Base-by-base conservation (phyloP, 192 early-diverging fungal genomes). In the Linnemannia schmuckeri region DNA sequence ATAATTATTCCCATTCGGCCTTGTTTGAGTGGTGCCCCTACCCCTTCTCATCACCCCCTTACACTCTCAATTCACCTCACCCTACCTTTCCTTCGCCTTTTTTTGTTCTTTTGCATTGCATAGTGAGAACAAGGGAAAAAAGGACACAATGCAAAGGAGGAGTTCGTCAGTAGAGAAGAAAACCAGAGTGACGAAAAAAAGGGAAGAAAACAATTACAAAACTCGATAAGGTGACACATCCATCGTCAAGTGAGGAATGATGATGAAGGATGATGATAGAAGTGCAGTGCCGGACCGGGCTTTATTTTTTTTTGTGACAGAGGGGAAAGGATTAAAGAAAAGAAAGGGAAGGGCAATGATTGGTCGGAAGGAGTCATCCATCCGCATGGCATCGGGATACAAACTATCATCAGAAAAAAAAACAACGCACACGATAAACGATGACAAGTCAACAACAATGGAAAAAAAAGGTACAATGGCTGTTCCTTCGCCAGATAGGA, bases 301-400 rank as follows among this genome's bases (percentile, higher is more conserved):
- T 63, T 63, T 66, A 52, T 20, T 52, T 44, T 44, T 44, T 44
- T 44, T 4, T 33, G 30, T 35, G 30, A 35, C 30, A 57, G 61
- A 27, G 61, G 27, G 9, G 27, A 33, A 15, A 30, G 27, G 24
- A 57, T 24, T 27, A 27, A 8, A 18, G n/a, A 10, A n/a, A 40
- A 71, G 15, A 15, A 41, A 35, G 41, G 70, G 33, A 42, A 72
- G 70, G 41, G 70, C 20, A 40, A 72, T 38, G 70, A 72, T 41
- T 72, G 70, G 70, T 38, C 38, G n/a, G 70, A n/a, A 42, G 12
- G 24, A 72, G 35, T 42, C 70, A 72, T 24, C 40, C 70, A 22
- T 71, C 35, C 57, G 57, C 57, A 71, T 41, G 70, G 70, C 41
- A 42, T 71, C 41, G 70, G 41, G 70, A 72, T 41, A 42, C 41